Percentiles rank a stretch among this genome's conserved stretches.
Evolutionary conservation across 495 filamentous ascomycete genomes (phyloP).

Genomic region (Aspergillus ellipticus): DNA sequence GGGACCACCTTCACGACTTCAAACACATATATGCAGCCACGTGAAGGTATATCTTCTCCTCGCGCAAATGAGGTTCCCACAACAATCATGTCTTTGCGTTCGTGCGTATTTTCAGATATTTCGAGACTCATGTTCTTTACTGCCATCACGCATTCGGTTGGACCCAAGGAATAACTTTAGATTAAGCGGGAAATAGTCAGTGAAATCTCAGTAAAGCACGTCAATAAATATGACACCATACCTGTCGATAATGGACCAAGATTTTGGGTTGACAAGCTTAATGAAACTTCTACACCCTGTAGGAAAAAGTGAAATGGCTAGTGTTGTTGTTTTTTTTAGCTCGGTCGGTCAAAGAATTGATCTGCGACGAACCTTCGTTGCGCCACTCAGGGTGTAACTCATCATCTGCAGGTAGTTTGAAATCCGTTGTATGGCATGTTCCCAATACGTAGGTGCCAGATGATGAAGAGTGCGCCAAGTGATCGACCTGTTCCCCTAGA

Average conservation of each 20-base stretch:
- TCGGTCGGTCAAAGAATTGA: neutral
- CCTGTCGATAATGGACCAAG: conserved; percentile 72
- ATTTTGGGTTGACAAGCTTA: conserved; percentile 70
- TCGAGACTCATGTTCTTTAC: conserved; percentile 83
- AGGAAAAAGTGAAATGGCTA: conserved; percentile 61
- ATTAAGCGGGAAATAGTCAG: conserved; percentile 9
- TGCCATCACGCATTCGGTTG: conserved; percentile 71
- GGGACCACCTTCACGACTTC: conserved; percentile 89
- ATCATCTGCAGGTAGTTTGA: conserved; percentile 79
- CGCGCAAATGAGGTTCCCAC: conserved; percentile 80
- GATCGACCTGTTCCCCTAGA: conserved; percentile 66
- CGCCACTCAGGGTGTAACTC: conserved; percentile 78
- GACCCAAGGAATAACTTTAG: conserved; percentile 52
- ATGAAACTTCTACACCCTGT: conserved; percentile 62
- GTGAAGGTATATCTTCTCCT: conserved; percentile 83
- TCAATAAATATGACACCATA: conserved; percentile 32
- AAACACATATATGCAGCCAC: conserved; percentile 86
- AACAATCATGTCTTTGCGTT: conserved; percentile 72
- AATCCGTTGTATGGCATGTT: conserved; percentile 61
- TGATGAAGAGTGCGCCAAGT: conserved; percentile 69
- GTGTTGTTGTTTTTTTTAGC: conserved; percentile 28
- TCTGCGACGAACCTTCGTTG: conserved; percentile 52
- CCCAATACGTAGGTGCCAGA: conserved; percentile 74
- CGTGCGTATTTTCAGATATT: conserved; percentile 82
- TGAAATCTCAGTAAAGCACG: neutral